Percentiles rank a stretch among this genome's conserved stretches.
These are phyloP conservation scores for Ceratocystiopsis sp. DNA, from an alignment of 2,329 filamentous ascomycete genomes.

Conservation along the genomic window DNA sequence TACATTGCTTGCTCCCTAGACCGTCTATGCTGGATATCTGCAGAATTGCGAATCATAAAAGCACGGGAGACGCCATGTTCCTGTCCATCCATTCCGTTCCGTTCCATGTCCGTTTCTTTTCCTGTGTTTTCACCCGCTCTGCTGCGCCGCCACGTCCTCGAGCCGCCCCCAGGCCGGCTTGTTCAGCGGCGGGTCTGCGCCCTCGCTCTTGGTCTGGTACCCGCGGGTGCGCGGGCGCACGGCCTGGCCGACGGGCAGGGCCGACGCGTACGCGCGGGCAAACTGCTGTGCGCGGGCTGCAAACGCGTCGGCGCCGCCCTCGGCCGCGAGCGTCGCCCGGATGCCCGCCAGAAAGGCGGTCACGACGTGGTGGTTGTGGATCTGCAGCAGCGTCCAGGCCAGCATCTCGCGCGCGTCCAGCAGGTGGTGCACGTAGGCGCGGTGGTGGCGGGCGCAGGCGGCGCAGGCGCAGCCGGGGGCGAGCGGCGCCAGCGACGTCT, in stretches of 20 bases:
- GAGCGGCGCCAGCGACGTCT: conserved; percentile 46
- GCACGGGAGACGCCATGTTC: too few species aligned
- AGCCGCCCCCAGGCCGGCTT: conserved; percentile 42
- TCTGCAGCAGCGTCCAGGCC: conserved; percentile 79
- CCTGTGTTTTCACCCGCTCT: too few species aligned
- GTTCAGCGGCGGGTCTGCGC: conserved; percentile 42
- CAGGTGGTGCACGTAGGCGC: conserved; percentile 76
- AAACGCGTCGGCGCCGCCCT: conserved; percentile 41
- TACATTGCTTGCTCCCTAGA: background rate
- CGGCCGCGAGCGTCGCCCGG: conserved; percentile 41
- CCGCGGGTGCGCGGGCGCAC: conserved; percentile 64
- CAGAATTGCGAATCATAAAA: too few species aligned
- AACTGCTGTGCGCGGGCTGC: conserved; percentile 30
- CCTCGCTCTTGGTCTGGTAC: conserved; percentile 63
- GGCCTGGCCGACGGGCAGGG: conserved; percentile 58
- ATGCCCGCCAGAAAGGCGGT: conserved; percentile 57
- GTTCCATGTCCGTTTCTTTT: too few species aligned
- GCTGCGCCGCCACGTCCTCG: too few species aligned
- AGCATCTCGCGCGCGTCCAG: conserved; percentile 90
- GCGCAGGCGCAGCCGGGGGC: conserved; percentile 56
- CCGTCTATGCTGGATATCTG: too few species aligned
- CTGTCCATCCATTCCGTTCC: too few species aligned
- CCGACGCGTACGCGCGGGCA: conserved; percentile 41
- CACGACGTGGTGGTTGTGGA: conserved; percentile 72
- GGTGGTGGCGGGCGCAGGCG: conserved; percentile 66